A percentile compares a stretch with the other conserved stretches of the same genome.
Conservation (phyloP, 495 filamentous ascomycete genomes). For the Hypoxylon subgilvum region DNA sequence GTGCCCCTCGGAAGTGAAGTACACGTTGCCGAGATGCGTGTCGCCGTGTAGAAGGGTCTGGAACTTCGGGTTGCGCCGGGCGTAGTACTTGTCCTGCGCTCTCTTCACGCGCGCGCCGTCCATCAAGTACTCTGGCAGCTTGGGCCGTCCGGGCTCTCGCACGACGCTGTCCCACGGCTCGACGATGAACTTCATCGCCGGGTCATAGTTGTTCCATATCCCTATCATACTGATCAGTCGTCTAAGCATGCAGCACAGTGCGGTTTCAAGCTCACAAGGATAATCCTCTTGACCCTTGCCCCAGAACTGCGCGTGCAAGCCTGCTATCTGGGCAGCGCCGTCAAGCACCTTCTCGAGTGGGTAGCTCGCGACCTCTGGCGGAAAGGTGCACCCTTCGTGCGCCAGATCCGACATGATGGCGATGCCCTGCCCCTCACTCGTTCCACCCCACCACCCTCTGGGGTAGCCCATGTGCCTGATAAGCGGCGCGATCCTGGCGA, state of each 20-base stretch:
- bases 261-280: constrained; percentile 39
- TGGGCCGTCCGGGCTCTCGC: constrained; percentile 33
- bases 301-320: constrained; percentile 47
- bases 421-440: constrained; percentile 40
- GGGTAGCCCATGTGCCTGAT: constrained; percentile 42
- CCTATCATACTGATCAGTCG: no score
- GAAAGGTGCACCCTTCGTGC: constrained; percentile 36
- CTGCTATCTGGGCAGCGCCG: constrained; percentile 43
- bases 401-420: constrained; percentile 47
- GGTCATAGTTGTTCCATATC: constrained; percentile 31
- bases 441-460: constrained; percentile 45
- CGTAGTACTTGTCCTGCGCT: constrained; percentile 40
- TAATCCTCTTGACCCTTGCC: constrained; percentile 37
- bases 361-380: constrained; percentile 39
- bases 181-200: constrained; percentile 29
- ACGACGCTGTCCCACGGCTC: constrained; percentile 35
- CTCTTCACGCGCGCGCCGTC: constrained; percentile 38
- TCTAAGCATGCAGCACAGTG: no score
- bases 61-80: constrained; percentile 37
- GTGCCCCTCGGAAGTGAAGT: constrained; percentile 30
- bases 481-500: constrained; percentile 39
- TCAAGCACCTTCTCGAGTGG: constrained; percentile 39
- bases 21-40: constrained; percentile 39
- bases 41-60: constrained; percentile 44
- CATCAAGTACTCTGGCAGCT: constrained; percentile 33